phyloP scores from a whole-genome alignment of 2,329 filamentous ascomycete species.

The Neonectria punicea region DNA sequence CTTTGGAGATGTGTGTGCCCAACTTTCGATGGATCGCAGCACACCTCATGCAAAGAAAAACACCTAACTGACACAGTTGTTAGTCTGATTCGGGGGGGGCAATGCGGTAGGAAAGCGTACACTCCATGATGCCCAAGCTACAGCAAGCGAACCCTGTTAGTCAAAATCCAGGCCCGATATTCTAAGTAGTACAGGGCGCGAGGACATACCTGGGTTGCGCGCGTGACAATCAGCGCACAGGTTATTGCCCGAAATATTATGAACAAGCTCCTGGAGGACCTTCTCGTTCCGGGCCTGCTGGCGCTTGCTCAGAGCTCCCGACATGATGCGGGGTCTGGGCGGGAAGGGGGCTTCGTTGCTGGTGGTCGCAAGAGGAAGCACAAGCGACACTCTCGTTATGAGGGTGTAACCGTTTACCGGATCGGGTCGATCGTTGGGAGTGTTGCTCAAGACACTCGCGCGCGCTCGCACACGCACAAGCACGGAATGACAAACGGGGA shows the following conservation, averaged over 20 bases:
- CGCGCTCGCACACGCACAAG: slow-evolving; percentile 14
- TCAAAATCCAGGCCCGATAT: slow-evolving; percentile 19
- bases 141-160: slow-evolving; percentile 44
- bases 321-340: slow-evolving; percentile 62
- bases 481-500: slow-evolving; percentile 23
- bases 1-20: slow-evolving; percentile 97
- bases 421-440: slow-evolving; percentile 31
- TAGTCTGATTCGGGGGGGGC: slow-evolving; percentile 32
- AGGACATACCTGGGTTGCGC: slow-evolving; percentile 81
- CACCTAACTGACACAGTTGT: slow-evolving; percentile 73
- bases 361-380: slow-evolving; percentile 13
- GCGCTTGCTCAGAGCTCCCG: slow-evolving; percentile 86
- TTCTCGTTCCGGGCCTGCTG: slow-evolving; percentile 98
- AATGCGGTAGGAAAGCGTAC: slow-evolving; percentile 62
- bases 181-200: background rate
- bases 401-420: slow-evolving; percentile 31
- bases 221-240: slow-evolving; percentile 92
- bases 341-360: slow-evolving; percentile 4
- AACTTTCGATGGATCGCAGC: slow-evolving; percentile 94
- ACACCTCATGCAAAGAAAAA: slow-evolving; percentile 98
- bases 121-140: slow-evolving; percentile 97
- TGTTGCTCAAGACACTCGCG: slow-evolving; percentile 25
- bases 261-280: slow-evolving; percentile 87
- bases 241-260: slow-evolving; percentile 86
- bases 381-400: slow-evolving; percentile 20